phyloP scores from a whole-genome alignment of 805 yeast species.

The Blastobotrys americana region DNA sequence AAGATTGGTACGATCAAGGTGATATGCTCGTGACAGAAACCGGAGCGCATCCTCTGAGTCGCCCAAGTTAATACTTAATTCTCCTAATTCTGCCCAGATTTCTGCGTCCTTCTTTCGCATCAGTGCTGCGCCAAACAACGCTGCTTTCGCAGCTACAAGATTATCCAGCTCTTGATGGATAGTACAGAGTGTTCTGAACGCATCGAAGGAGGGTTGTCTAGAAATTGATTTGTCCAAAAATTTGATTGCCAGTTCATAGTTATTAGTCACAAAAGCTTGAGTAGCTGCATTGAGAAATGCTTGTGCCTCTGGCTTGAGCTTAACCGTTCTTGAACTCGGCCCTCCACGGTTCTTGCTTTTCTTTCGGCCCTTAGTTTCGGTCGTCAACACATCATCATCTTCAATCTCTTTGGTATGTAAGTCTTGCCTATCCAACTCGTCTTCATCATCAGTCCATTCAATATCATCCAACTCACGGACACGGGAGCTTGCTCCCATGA shows the following conservation, averaged over 20 bases:
- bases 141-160: conserved; percentile 29
- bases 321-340: conserved; percentile 6
- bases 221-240: conserved; percentile 28
- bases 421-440: not conserved
- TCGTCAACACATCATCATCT: conserved; percentile 1
- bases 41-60: conserved; percentile 45
- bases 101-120: conserved; percentile 70
- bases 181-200: conserved; percentile 26
- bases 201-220: conserved; percentile 26
- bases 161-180: conserved; percentile 46
- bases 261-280: conserved; percentile 65
- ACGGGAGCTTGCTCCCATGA: not conserved
- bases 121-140: conserved; percentile 48
- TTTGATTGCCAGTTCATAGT: conserved; percentile 25
- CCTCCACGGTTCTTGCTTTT: not conserved
- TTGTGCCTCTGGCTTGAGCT: conserved; percentile 64
- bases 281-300: conserved; percentile 63
- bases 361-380: conserved; percentile 3
- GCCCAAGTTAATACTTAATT: conserved; percentile 64
- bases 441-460: not conserved
- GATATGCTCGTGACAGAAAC: conserved; percentile 76
- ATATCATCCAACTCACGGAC: not conserved
- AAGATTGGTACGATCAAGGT: conserved; percentile 76
- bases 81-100: conserved; percentile 86
- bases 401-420: not conserved